These are phyloP conservation scores for Diaporthe citri DNA, from an alignment of 2,329 filamentous ascomycete genomes.

Conservation along the genomic window DNA sequence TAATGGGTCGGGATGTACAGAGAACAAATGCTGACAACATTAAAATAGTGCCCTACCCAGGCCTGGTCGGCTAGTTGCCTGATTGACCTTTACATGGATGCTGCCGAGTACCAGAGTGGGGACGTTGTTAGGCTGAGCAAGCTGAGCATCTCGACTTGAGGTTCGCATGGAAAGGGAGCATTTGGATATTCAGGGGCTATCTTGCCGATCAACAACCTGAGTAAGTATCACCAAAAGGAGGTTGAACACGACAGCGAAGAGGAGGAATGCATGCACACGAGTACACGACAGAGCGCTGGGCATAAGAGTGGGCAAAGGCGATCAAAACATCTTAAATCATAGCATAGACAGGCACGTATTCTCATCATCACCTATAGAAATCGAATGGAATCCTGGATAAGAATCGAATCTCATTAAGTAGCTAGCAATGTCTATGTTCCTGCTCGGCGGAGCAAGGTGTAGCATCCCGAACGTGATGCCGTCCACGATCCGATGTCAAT, in stretches of 20 bases:
- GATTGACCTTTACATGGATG: constrained; percentile 97
- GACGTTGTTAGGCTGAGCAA: constrained; percentile 30
- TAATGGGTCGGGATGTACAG: constrained; percentile 33
- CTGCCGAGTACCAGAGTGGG: constrained; percentile 64
- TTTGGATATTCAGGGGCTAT: constrained; percentile 18
- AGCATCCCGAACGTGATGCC: not conserved
- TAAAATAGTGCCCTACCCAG: constrained; percentile 84
- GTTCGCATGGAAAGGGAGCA: not conserved
- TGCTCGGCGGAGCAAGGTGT: not conserved
- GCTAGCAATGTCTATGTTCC: not conserved
- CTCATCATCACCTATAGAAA: constrained; percentile 13
- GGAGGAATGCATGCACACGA: not conserved
- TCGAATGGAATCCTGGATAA: not conserved
- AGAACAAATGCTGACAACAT: constrained; percentile 22
- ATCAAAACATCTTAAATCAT: not conserved
- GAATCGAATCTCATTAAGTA: not conserved
- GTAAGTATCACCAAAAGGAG: not conserved
- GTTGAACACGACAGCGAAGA: not conserved
- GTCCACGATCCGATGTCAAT: no score
- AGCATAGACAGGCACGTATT: constrained; percentile 13
- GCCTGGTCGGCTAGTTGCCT: constrained; percentile 96
- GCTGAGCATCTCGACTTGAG: constrained; percentile 29
- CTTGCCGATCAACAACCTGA: not conserved
- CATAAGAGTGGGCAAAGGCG: not conserved
- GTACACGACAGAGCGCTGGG: not conserved